Percentiles rank a stretch among this genome's conserved stretches.
Conservation (phyloP, 805 yeast species). For the Allodekkera sacchari region DNA sequence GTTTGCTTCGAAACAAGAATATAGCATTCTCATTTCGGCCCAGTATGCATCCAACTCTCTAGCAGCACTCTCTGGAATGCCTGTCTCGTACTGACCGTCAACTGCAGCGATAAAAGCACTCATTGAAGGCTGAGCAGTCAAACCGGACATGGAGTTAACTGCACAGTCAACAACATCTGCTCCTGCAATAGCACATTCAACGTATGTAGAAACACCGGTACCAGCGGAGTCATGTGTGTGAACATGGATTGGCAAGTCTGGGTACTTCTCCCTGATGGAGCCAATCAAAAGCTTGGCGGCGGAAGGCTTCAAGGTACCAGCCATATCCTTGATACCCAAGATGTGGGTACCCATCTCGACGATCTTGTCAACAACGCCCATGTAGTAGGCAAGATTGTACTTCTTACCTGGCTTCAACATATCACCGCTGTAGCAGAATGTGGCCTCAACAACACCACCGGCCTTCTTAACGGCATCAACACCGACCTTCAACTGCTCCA, state of each 20-base stretch:
- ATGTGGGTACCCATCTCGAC: constrained; percentile 94
- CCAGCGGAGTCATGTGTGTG: constrained; percentile 99
- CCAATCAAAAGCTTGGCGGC: constrained; percentile 83
- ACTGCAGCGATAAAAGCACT: constrained; percentile 87
- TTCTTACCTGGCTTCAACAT: constrained; percentile 95
- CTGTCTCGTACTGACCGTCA: constrained; percentile 77
- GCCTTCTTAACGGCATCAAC: constrained; percentile 96
- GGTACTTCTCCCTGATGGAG: constrained; percentile 76
- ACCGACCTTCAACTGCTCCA: constrained; percentile 96
- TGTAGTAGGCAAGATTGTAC: constrained; percentile 86
- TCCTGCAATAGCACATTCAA: constrained; percentile 89
- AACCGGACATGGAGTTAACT: constrained; percentile 93
- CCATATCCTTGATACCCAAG: constrained; percentile 98
- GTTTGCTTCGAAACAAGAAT: constrained; percentile 97
- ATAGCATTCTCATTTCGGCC: constrained; percentile 97
- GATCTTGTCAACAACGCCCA: constrained; percentile 71
- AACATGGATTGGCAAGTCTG: constrained; percentile 93
- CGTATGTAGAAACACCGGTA: constrained; percentile 97
- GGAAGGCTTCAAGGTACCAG: constrained; percentile 94
- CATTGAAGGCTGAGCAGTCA: constrained; percentile 97
- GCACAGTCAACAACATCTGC: constrained; percentile 99
- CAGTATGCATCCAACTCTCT: constrained; percentile 90
- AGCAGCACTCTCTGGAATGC: constrained; percentile 56
- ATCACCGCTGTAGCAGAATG: constrained; percentile 98
- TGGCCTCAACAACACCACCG: constrained; percentile 98